These are phyloP conservation scores for rapeseed (Brassica napus) DNA, from an alignment of 345 rosid species.

Conservation along the genomic window Da-Ae NC_063438.1:3848501-3849000, in stretches of 20 bases:
- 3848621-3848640: conserved; percentile 86
- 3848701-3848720: background rate
- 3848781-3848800: conserved; percentile 83
- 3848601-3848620: conserved; percentile 89
- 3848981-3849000: conserved; percentile 63
- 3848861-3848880: conserved; percentile 7
- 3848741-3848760: conserved; percentile 55
- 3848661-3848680: conserved; percentile 82
- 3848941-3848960: background rate
- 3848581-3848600: conserved; percentile 91
- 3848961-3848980: conserved; percentile 11
- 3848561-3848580: conserved; percentile 97
- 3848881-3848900: background rate
- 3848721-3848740: background rate
- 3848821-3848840: conserved; percentile 79
- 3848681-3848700: background rate
- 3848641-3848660: conserved; percentile 94
- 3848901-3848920: conserved; percentile 14
- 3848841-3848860: conserved; percentile 71
- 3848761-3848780: conserved; percentile 98
- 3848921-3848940: background rate
- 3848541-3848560: conserved; percentile 86
- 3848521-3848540: conserved; percentile 66
- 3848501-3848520: conserved; percentile 82
- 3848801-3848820: conserved; percentile 69